These are phyloP conservation scores for Vigna trinervia DNA, from an alignment of 306 rosid genomes.

Conservation along the genomic window DNA sequence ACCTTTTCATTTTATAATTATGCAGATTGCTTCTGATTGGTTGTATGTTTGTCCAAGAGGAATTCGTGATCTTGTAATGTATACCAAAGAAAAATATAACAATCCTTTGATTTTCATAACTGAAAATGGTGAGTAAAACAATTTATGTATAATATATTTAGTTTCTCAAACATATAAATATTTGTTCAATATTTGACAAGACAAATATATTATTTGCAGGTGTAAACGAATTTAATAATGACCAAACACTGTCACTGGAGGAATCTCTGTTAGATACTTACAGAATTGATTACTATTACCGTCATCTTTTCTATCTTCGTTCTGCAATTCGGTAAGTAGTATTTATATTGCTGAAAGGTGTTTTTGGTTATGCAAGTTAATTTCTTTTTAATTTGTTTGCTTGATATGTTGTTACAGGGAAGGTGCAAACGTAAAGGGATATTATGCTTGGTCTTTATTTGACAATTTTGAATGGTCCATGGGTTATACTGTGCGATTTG, in stretches of 20 bases:
- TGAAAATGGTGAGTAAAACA: slow-evolving; percentile 58
- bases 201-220: slow-evolving; percentile 43
- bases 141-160: too few species aligned
- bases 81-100: slow-evolving; percentile 55
- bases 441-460: slow-evolving; percentile 67
- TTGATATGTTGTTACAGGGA: slow-evolving; percentile 33
- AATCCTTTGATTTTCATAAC: slow-evolving; percentile 66
- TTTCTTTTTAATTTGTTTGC: background rate
- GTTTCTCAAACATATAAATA: too few species aligned
- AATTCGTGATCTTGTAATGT: slow-evolving; percentile 50
- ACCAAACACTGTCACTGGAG: slow-evolving; percentile 47
- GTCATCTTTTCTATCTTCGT: slow-evolving; percentile 58
- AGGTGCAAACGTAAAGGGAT: slow-evolving; percentile 67
- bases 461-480: slow-evolving; percentile 68
- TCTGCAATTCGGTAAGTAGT: slow-evolving; percentile 58
- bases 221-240: slow-evolving; percentile 51
- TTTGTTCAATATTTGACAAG: background rate
- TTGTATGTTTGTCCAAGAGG: slow-evolving; percentile 60
- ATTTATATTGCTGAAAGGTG: background rate
- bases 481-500: slow-evolving; percentile 57
- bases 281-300: slow-evolving; percentile 54
- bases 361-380: background rate
- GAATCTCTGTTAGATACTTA: slow-evolving; percentile 55
- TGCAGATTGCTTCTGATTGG: slow-evolving; percentile 62
- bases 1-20: background rate